Evolutionary conservation across 1,284 basidiomycete species (phyloP).

Genomic region (Ceratobasidium sp.): DNA sequence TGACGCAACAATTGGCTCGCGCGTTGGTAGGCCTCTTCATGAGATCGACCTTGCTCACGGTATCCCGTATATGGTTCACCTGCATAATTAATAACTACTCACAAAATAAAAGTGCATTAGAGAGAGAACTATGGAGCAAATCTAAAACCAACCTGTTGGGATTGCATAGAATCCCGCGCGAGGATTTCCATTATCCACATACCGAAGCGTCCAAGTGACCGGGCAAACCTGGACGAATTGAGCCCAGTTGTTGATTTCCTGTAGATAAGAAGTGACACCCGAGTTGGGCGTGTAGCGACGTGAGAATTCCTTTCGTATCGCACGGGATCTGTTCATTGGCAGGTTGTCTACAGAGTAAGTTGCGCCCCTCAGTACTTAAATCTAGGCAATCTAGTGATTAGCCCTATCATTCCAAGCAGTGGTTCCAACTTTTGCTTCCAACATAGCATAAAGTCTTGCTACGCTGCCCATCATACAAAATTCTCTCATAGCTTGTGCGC

Average conservation of each 20-base stretch:
- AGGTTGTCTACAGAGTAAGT: neutral
- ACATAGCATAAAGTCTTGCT: neutral
- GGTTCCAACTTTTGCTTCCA: neutral
- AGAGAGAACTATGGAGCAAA: neutral
- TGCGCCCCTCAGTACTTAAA: neutral
- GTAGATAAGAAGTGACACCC: neutral
- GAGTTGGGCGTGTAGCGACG: neutral
- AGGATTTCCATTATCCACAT: neutral
- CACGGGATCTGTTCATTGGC: constrained; percentile 6
- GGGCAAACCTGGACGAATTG: neutral
- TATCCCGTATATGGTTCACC: neutral
- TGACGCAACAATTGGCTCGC: neutral
- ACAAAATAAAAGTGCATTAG: too few species aligned
- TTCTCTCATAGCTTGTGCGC: constrained; percentile 6
- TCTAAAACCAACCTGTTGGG: constrained; percentile 11
- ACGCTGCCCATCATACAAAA: neutral
- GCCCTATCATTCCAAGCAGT: neutral
- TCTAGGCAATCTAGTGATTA: neutral
- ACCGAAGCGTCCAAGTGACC: neutral
- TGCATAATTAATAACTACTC: neutral
- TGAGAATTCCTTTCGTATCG: neutral
- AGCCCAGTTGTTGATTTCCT: constrained; percentile 24
- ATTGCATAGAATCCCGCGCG: neutral
- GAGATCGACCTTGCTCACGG: neutral
- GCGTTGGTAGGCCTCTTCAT: neutral